Evolutionary conservation across 306 rosid genomes (phyloP).

Genomic region (Vachellia pachyceras): DNA sequence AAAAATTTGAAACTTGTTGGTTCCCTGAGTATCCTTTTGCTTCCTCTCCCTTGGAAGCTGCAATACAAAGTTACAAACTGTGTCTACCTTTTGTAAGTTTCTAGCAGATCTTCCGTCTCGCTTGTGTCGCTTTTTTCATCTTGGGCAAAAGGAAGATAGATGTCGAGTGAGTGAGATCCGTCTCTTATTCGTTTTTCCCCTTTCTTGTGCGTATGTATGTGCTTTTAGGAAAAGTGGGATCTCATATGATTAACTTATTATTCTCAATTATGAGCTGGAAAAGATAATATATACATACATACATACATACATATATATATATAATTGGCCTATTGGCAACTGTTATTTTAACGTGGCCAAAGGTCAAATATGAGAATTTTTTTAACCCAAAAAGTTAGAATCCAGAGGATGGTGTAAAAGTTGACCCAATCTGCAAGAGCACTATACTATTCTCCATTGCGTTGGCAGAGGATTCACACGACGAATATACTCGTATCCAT

Average conservation of each 20-base stretch:
- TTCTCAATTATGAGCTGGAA: background rate
- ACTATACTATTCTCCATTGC: constrained; percentile 3
- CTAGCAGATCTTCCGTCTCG: background rate
- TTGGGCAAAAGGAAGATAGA: background rate
- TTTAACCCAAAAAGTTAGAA: background rate
- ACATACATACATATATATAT: no score
- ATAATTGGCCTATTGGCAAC: background rate
- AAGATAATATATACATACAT: background rate
- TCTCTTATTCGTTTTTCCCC: background rate
- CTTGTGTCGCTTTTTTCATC: background rate
- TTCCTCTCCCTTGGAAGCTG: constrained; percentile 23
- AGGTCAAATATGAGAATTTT: background rate
- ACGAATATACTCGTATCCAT: constrained; percentile 10
- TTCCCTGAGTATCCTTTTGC: constrained; percentile 17
- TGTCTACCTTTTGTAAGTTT: background rate
- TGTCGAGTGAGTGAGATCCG: background rate
- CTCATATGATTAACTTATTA: constrained; percentile 15
- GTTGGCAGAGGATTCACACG: constrained; percentile 39
- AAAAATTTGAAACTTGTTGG: constrained; percentile 29
- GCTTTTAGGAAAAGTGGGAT: constrained; percentile 1
- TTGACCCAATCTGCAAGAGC: constrained; percentile 18
- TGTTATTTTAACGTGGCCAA: background rate
- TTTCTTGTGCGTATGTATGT: background rate
- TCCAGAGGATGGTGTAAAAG: background rate
- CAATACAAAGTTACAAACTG: no score